Base-by-base conservation (phyloP, 2,329 filamentous ascomycete species). In the Aspergillaceae sp. region DNA sequence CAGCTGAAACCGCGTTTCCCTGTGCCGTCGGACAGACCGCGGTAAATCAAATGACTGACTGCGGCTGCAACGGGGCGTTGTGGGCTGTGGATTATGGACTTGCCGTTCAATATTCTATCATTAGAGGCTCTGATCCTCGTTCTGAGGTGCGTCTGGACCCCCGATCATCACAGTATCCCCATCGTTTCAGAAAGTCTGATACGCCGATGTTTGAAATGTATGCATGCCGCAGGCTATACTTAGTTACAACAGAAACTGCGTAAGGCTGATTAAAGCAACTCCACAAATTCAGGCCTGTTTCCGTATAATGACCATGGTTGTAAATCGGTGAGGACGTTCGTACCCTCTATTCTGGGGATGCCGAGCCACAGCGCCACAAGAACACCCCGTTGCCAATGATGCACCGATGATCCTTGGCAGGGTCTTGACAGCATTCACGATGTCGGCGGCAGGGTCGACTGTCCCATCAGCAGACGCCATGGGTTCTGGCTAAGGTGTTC, bases 41-140 rank as follows among this genome's bases (percentile, higher is more conserved):
- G 10, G 42, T 9, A 5, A 10, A 41, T 40, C 30, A 19, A 2
- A 19, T 19, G 19, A 19, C 19, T 19, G 19, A 19, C 19, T 19
- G 19, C 19, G 19, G 19, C 19, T 19, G 19, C 19, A 19, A 10
- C 5, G 43, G 36, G 26, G 29, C 29, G 26, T 27, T 45, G 86
- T 83, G 86, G 42, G 73, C 82, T 29, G 69, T 87, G 42, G 87
- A 77, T 87, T n/a, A 84, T 84, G 41, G 84, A 92, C 49, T 74
- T 84, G 3, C 83, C 88, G 1, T 96, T 95, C 63, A 87, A 96
- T 59, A 83, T 96, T n/a, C 73, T 96, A 26, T 84, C 88, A 0
- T 74, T 96, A 9, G 87, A 95, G 65, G 90, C 88, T 0, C 75
- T 96, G 7, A 91, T 96, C 63, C 83, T 96, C 66, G 85, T 95